Evolutionary conservation across 352 stramenopile species (phyloP).

Genomic region (Pythium phragmiticola): DNA sequence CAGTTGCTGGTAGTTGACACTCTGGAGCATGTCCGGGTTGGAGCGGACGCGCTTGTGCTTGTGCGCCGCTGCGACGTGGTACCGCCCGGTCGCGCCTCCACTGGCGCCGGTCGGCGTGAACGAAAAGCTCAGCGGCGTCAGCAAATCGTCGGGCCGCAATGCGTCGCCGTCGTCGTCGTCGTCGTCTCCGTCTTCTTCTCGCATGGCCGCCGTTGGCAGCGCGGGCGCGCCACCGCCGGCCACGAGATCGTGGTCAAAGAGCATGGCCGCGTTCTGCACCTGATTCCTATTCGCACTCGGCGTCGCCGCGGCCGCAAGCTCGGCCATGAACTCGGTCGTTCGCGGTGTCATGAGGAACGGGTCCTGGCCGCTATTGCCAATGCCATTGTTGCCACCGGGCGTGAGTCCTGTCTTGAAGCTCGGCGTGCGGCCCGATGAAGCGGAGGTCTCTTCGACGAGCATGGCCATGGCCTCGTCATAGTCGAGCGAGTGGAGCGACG

Average conservation of each 20-base stretch:
- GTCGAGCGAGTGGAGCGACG: constrained; percentile 19
- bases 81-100: constrained; percentile 6
- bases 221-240: neutral
- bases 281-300: constrained; percentile 1
- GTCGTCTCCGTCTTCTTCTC: constrained; percentile 10
- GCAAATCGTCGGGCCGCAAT: constrained; percentile 21
- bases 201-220: neutral
- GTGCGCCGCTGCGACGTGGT: constrained; percentile 28
- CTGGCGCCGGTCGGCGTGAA: constrained; percentile 21
- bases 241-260: constrained; percentile 36
- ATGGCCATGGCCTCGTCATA: constrained; percentile 28
- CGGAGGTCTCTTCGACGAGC: constrained; percentile 23
- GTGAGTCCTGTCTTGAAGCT: constrained; percentile 17
- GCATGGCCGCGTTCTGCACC: constrained; percentile 14
- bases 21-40: constrained; percentile 34
- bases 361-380: neutral
- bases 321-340: constrained; percentile 28
- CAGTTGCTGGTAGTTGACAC: constrained; percentile 26
- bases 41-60: constrained; percentile 36
- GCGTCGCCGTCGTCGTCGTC: constrained; percentile 17
- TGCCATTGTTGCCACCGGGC: constrained; percentile 1
- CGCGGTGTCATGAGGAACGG: constrained; percentile 29
- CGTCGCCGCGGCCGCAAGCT: constrained; percentile 10
- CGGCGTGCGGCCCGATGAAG: constrained; percentile 4
- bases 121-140: constrained; percentile 29